Conservation (phyloP, 1,284 basidiomycete genomes). For the Puccinia brachypodii region DNA sequence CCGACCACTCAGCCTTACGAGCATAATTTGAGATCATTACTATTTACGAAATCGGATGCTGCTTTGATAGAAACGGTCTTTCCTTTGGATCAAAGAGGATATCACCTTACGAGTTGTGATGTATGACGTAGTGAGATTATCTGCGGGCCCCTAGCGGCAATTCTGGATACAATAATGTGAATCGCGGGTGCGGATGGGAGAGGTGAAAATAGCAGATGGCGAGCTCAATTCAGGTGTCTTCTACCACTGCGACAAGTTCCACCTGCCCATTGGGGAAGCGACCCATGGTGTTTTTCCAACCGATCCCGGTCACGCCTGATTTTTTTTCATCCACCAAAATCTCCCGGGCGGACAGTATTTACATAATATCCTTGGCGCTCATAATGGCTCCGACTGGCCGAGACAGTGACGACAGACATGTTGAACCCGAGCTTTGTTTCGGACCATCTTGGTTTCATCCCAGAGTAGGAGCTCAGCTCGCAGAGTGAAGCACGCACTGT, state of each 20-base stretch:
- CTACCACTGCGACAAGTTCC: conserved; percentile 12
- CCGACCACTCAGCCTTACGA: not conserved
- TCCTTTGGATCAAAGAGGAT: not conserved
- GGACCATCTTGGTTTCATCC: not conserved
- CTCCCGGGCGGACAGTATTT: not conserved
- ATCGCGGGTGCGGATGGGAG: not conserved
- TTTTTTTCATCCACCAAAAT: not conserved
- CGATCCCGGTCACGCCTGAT: not conserved
- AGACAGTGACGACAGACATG: not conserved
- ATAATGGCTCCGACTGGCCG: not conserved
- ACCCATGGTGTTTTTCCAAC: not conserved
- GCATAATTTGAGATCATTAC: not conserved
- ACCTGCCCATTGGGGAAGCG: not conserved
- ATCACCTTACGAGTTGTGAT: not conserved
- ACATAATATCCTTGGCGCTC: not conserved
- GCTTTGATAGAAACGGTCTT: too few species aligned
- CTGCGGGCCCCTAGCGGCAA: not conserved
- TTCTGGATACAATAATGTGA: not conserved
- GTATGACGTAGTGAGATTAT: not conserved
- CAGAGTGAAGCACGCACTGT: not conserved
- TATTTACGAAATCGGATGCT: too few species aligned
- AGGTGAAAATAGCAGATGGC: not conserved
- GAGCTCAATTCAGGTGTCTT: not conserved
- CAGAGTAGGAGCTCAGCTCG: not conserved
- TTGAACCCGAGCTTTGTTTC: not conserved